These are phyloP conservation scores for Globisporangium nagaii DNA, from an alignment of 352 stramenopile genomes.

Conservation along the genomic window DNA sequence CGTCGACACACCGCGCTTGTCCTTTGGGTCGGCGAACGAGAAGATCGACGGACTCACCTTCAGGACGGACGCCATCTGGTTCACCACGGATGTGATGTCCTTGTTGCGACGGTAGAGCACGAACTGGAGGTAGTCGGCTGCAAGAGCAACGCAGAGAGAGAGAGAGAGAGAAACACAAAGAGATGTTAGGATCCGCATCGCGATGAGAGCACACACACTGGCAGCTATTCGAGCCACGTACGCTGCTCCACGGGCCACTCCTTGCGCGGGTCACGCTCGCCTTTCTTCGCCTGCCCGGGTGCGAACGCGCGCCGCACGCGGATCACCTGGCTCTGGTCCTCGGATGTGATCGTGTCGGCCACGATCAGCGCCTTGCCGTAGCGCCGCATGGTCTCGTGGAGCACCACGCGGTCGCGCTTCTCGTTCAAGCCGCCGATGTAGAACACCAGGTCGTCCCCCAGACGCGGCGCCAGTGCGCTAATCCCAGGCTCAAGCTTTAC, in stretches of 20 bases:
- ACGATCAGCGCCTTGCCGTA: slow-evolving; percentile 76
- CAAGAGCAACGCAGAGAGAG: slow-evolving; percentile 15
- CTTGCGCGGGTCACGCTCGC: slow-evolving; percentile 45
- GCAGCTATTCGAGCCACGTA: slow-evolving; percentile 35
- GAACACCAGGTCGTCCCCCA: slow-evolving; percentile 48
- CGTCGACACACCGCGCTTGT: slow-evolving; percentile 95
- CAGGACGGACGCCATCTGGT: slow-evolving; percentile 72
- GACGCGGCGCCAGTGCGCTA: slow-evolving; percentile 7
- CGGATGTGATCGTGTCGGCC: slow-evolving; percentile 85
- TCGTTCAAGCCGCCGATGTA: slow-evolving; percentile 77
- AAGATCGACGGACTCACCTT: slow-evolving; percentile 70
- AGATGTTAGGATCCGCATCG: not conserved
- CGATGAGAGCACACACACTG: no score
- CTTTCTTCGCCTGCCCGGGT: slow-evolving; percentile 27
- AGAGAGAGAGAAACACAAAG: not conserved
- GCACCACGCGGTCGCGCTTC: slow-evolving; percentile 82
- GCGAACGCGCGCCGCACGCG: slow-evolving; percentile 49
- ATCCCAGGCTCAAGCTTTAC: not conserved
- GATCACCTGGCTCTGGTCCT: slow-evolving; percentile 64
- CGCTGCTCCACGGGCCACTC: slow-evolving; percentile 72
- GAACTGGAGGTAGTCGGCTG: slow-evolving; percentile 92
- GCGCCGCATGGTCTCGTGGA: slow-evolving; percentile 89
- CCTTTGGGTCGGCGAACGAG: slow-evolving; percentile 95
- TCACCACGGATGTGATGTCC: slow-evolving; percentile 88
- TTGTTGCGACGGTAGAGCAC: slow-evolving; percentile 97